A percentile compares a stretch with the other conserved stretches of the same genome.
Evolutionary conservation across 2,329 filamentous ascomycete species (phyloP).

Genomic region (Alternaria arbusti): DNA sequence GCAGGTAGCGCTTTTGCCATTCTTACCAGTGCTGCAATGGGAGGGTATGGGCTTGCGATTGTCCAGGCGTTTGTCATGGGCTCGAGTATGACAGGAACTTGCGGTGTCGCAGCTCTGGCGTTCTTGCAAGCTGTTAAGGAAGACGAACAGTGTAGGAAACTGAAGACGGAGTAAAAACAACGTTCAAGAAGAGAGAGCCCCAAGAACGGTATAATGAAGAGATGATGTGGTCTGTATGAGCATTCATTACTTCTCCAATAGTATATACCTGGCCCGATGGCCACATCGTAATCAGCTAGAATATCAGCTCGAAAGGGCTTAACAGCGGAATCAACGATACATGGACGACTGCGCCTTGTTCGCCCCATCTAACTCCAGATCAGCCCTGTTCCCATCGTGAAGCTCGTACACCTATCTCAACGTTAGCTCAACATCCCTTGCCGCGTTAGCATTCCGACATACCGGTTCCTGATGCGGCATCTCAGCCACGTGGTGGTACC

Average conservation of each 20-base stretch:
- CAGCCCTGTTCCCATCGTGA: neutral
- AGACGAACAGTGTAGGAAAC: neutral
- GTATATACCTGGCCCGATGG: neutral
- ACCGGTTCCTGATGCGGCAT: neutral
- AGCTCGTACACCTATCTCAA: neutral
- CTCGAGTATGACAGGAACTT: neutral
- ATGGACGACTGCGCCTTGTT: neutral
- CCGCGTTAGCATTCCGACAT: neutral
- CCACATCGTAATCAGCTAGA: neutral
- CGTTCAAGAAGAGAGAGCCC: no score
- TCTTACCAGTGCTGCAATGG: neutral
- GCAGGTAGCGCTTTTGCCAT: neutral
- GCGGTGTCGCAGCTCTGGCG: neutral
- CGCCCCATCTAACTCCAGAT: neutral
- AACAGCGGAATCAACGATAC: neutral
- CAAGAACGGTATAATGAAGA: no score
- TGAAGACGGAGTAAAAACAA: neutral
- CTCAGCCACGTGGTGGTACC: neutral
- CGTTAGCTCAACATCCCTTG: neutral
- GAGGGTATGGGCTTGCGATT: neutral
- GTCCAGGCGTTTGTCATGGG: neutral
- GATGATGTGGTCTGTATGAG: neutral
- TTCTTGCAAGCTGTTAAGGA: neutral
- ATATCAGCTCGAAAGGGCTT: rapidly evolving
- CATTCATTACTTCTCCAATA: neutral